Percentiles rank a stretch among this genome's conserved stretches.
Conservation (phyloP, 768 basidiomycete genomes). For the Auricularia sp. region DNA sequence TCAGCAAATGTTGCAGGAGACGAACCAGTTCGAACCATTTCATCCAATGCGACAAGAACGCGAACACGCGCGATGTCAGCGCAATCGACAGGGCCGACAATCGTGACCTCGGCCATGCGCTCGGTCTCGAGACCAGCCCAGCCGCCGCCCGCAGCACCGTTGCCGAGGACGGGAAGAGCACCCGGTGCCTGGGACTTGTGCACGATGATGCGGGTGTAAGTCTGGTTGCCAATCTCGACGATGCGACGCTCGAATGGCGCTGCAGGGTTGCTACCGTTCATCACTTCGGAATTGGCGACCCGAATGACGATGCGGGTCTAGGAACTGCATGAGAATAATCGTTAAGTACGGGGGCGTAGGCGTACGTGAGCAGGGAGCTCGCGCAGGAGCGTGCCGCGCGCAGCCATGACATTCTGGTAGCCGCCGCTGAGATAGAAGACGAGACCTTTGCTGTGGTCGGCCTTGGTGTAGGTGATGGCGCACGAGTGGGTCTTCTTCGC, state of each 20-base stretch:
- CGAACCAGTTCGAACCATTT: slow-evolving; percentile 53
- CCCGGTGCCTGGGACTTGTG: slow-evolving; percentile 64
- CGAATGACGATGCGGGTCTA: slow-evolving; percentile 82
- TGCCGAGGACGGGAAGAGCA: slow-evolving; percentile 62
- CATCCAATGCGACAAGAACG: slow-evolving; percentile 87
- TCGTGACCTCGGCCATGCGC: slow-evolving; percentile 82
- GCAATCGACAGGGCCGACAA: slow-evolving; percentile 76
- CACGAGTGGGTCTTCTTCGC: slow-evolving; percentile 75
- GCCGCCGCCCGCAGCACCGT: slow-evolving; percentile 40
- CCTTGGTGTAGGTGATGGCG: slow-evolving; percentile 67
- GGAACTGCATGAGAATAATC: slow-evolving; percentile 1
- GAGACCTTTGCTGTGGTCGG: slow-evolving; percentile 66
- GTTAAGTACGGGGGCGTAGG: slow-evolving; percentile 1
- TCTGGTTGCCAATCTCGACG: slow-evolving; percentile 90
- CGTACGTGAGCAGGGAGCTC: slow-evolving; percentile 78
- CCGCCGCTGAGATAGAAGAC: slow-evolving; percentile 86
- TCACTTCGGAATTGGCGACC: slow-evolving; percentile 85
- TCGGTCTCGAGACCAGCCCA: slow-evolving; percentile 92
- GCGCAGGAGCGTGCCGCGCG: slow-evolving; percentile 80
- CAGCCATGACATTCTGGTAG: slow-evolving; percentile 87
- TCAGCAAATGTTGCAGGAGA: slow-evolving; percentile 4
- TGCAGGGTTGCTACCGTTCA: slow-evolving; percentile 79
- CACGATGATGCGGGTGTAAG: slow-evolving; percentile 87
- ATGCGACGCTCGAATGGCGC: slow-evolving; percentile 70
- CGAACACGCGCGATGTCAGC: slow-evolving; percentile 88